phyloP scores from a whole-genome alignment of 495 filamentous ascomycete genomes.

The Neohortaea acidophila region DNA sequence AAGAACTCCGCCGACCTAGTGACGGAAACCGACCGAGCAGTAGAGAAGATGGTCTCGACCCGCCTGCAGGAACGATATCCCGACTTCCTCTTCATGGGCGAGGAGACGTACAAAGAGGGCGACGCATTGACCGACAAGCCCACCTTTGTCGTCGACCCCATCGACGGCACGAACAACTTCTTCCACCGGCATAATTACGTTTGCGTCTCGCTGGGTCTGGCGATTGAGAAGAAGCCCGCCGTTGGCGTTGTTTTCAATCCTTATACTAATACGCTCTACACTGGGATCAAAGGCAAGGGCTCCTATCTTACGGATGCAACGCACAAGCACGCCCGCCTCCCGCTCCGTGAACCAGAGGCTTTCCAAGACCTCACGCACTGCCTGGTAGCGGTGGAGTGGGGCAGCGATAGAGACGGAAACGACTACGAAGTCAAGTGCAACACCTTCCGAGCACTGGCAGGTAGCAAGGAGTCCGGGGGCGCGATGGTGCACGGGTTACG shows the following conservation, averaged over 20 bases:
- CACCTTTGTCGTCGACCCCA: conserved; percentile 80
- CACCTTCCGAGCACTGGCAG: conserved; percentile 54
- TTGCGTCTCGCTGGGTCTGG: conserved; percentile 69
- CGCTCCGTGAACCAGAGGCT: conserved; percentile 36
- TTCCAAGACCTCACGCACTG: conserved; percentile 43
- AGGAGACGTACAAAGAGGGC: conserved; percentile 68
- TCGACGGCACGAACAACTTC: conserved; percentile 84
- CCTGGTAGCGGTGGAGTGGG: conserved; percentile 67
- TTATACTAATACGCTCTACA: conserved; percentile 51
- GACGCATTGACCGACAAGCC: conserved; percentile 48
- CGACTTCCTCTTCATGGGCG: conserved; percentile 50
- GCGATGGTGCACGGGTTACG: conserved; percentile 73
- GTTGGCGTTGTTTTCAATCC: conserved; percentile 83
- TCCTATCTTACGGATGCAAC: conserved; percentile 37
- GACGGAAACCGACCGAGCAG: conserved; percentile 71
- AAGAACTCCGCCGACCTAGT: conserved; percentile 77
- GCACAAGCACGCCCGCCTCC: conserved; percentile 35
- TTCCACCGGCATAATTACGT: conserved; percentile 67
- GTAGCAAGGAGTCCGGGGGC: conserved; percentile 48
- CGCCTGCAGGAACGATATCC: conserved; percentile 52
- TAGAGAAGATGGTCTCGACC: conserved; percentile 58
- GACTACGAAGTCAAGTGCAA: conserved; percentile 60
- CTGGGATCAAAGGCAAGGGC: conserved; percentile 52
- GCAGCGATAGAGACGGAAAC: conserved; percentile 48
- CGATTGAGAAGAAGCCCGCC: conserved; percentile 42